Percentiles rank a stretch among this genome's conserved stretches.
Evolutionary conservation across 2,329 filamentous ascomycete genomes (phyloP).

Genomic region (Grosmannia serpens): DNA sequence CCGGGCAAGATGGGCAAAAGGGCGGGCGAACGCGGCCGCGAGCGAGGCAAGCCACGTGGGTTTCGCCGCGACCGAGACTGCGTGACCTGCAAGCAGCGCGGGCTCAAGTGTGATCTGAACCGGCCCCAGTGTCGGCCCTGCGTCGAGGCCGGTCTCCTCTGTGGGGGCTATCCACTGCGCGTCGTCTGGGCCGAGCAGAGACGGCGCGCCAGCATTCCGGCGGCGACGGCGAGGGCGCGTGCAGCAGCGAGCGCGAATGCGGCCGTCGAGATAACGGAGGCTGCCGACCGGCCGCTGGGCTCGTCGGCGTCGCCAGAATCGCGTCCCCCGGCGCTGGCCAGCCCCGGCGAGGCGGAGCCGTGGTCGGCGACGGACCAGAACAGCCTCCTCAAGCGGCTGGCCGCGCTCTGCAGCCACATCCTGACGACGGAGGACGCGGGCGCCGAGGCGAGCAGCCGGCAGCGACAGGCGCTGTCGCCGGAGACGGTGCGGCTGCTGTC

Average conservation of each 20-base stretch:
- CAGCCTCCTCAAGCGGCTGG: conserved; percentile 10
- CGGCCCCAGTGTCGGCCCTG: conserved; percentile 13
- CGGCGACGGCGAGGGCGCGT: not conserved
- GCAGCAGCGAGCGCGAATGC: not conserved
- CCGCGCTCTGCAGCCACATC: conserved; percentile 11
- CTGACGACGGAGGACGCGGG: conserved; percentile 2
- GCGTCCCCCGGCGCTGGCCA: too few relatives aligned
- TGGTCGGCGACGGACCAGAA: conserved; percentile 8
- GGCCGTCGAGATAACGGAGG: not conserved
- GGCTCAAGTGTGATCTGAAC: conserved; percentile 13
- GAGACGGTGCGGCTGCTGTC: conserved; percentile 8
- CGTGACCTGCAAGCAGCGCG: conserved; percentile 10
- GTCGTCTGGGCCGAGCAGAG: conserved; percentile 18
- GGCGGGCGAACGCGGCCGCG: not conserved
- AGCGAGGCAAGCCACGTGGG: conserved; percentile 9
- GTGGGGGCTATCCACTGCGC: conserved; percentile 21
- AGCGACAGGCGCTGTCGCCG: conserved; percentile 2
- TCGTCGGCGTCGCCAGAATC: not conserved
- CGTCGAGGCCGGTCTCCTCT: conserved; percentile 17
- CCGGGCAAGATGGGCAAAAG: not conserved
- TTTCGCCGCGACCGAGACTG: conserved; percentile 12
- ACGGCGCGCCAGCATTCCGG: not conserved
- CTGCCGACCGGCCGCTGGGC: not conserved
- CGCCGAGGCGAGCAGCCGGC: not conserved
- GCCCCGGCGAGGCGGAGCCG: not conserved